A percentile compares a stretch with the other conserved stretches of the same genome.
Evolutionary conservation across 257 asterid species (phyloP).

Genomic region (Striga asiatica): DNA sequence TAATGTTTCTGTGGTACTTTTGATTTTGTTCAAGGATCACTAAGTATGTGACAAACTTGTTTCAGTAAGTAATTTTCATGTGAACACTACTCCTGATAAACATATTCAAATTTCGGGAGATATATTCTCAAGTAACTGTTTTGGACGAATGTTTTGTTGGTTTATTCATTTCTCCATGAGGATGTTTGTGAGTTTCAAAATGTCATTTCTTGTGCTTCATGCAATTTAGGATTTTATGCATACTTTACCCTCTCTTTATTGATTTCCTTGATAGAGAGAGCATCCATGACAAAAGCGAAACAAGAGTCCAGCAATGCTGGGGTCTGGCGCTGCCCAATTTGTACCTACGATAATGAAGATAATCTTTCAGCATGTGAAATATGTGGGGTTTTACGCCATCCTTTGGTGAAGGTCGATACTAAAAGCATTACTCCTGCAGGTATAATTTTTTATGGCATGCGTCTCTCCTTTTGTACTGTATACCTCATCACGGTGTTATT

Average conservation of each 20-base stretch:
- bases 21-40: no score
- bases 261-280: slow-evolving; percentile 27
- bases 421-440: slow-evolving; percentile 38
- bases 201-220: neutral
- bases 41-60: no score
- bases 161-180: neutral
- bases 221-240: slow-evolving; percentile 4
- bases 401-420: slow-evolving; percentile 54
- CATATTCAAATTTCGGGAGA: neutral
- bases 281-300: slow-evolving; percentile 24
- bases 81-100: no score
- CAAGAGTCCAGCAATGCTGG: slow-evolving; percentile 30
- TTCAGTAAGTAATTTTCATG: no score
- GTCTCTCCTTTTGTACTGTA: neutral
- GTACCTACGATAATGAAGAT: slow-evolving; percentile 87
- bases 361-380: slow-evolving; percentile 73
- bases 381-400: slow-evolving; percentile 89
- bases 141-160: neutral
- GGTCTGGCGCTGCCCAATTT: slow-evolving; percentile 88
- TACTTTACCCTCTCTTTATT: slow-evolving; percentile 18
- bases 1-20: no score
- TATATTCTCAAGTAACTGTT: neutral
- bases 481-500: neutral
- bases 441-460: slow-evolving; percentile 12
- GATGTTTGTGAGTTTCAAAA: neutral